Base-by-base conservation (phyloP, 371 early-diverging fungal genomes). In the Rhizopus stolonifer region DNA sequence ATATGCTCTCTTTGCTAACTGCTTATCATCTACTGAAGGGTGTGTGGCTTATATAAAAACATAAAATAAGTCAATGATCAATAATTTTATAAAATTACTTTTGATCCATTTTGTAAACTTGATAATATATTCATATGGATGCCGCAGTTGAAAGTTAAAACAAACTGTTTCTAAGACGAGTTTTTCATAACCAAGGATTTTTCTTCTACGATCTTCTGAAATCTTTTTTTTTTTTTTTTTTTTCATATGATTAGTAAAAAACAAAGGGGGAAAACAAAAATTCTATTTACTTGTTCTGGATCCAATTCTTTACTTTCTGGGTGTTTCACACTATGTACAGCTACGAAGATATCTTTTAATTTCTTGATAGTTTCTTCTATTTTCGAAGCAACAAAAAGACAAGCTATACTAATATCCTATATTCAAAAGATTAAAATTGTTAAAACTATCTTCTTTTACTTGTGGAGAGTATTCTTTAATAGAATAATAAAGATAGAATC, bases 341-440 rank as follows among this genome's bases (percentile, higher is more conserved):
- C 85, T 4, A 83, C 78, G 59, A 84, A 69, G 15, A 90, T 85
- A 52, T 90, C 89, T 59, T 84, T 84, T 26, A 88, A 72, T 46
- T 83, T 84, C 49, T 90, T 90, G 55, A 84, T 76, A 0, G 88
- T 89, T 46, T 90, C 91, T 49, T 90, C 88, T 49, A 88, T 84
- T 50, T 90, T 90, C 22, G 81, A 83, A 2, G 88, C 87, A 1
- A 88, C 89, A 63, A 87, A 87, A 11, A 90, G 55, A 47, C 87
- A 87, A 11, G 88, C 81, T 25, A 84, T 67, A 36, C 69, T 77
- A 31, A 80, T 73, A 59, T 79, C 84, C 83, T 79, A 26, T 19
- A 5, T 6, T 26, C 21, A n/a, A n/a, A n/a, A n/a, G n/a, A 42
- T 52, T 19, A 17, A 2, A 9, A 4, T 13, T 0, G 10, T 38